Evolutionary conservation across 306 rosid species (phyloP).

Genomic region (Urtica urens): DNA sequence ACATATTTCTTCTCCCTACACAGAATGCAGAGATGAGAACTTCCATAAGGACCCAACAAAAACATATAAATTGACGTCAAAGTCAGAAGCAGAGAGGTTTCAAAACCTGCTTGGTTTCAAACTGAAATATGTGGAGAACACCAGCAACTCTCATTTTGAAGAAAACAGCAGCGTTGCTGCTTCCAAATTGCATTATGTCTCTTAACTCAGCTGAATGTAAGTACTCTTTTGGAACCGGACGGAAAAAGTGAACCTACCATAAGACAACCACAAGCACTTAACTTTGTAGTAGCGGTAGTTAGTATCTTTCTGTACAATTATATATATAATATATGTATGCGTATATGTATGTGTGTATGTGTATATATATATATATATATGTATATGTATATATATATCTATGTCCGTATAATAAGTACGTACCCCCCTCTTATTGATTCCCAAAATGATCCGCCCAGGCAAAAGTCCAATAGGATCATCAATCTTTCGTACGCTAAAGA

Average conservation of each 20-base stretch:
- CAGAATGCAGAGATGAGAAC: constrained; percentile 12
- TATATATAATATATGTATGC: too few species aligned
- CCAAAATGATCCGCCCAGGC: constrained; percentile 85
- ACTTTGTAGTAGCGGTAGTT: neutral
- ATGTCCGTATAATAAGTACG: too few species aligned
- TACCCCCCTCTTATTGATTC: constrained; percentile 96
- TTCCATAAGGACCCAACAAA: constrained; percentile 7
- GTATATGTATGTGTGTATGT: too few species aligned
- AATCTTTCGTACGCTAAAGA: constrained; percentile 83
- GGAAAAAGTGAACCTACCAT: constrained; percentile 78
- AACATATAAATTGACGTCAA: neutral
- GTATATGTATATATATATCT: too few species aligned
- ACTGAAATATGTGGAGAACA: constrained; percentile 88
- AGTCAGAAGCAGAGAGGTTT: constrained; percentile 1
- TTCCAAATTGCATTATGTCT: constrained; percentile 97
- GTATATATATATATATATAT: too few species aligned
- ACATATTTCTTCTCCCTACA: constrained; percentile 95
- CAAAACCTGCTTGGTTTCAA: constrained; percentile 86
- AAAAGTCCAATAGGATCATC: constrained; percentile 95
- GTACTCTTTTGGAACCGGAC: constrained; percentile 92
- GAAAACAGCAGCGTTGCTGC: constrained; percentile 93
- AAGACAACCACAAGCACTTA: neutral
- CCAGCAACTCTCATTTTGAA: constrained; percentile 99
- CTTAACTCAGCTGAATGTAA: constrained; percentile 90
- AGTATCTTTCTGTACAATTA: too few species aligned